Evolutionary conservation across 2,329 filamentous ascomycete genomes (phyloP), one percentile per base, ranked within the genome.

Genomic region (Emericellopsis cladophorae): DNA sequence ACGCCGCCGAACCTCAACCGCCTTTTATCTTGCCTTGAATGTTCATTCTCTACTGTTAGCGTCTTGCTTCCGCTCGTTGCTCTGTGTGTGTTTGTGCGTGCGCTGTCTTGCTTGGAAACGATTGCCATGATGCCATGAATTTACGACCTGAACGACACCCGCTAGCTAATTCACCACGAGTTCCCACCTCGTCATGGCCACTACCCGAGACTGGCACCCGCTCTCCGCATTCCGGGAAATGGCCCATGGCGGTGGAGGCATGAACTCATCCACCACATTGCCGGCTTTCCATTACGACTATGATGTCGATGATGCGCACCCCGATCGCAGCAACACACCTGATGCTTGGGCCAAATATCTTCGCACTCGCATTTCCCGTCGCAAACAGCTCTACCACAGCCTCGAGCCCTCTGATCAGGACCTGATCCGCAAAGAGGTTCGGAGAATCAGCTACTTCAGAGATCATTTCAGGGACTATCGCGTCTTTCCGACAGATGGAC

Each of bases 401-500:
- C 41, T 45, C 22, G 41, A 43, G 16, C 31, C 37, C 14, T 40
- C 44, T 8, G 44, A 39, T 12, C 40, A 44, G 29, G 44, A 48
- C 31, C 42, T 43, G 11, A 41, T 48, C 11, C 46, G 46, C 23
- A 48, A 48, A 36, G 46, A 48, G 40, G 24, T 48, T 9, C 40
- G 43, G n/a, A 40, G 46, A 31, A 46, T 48, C 36, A 33, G 39
- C 9, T 48, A 42, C 33, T 48, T 48, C 33, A 38, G 46, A 5
- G 40, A 42, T n/a, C 44, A 48, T 36, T 48, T 48, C 46, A 46
- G 46, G 39, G 44, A 48, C 42, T 48, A 45, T 32, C 42, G 46
- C 21, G 42, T 48, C 16, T 44, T 42, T 8, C 23, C 38, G 6
- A 32, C 34, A 5, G 46, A 48, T 31, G 18, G 31, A 7, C 42